Evolutionary conservation across 1,139 yeast genomes (phyloP).

Genomic region (Magnusiomyces tetraspermus): DNA sequence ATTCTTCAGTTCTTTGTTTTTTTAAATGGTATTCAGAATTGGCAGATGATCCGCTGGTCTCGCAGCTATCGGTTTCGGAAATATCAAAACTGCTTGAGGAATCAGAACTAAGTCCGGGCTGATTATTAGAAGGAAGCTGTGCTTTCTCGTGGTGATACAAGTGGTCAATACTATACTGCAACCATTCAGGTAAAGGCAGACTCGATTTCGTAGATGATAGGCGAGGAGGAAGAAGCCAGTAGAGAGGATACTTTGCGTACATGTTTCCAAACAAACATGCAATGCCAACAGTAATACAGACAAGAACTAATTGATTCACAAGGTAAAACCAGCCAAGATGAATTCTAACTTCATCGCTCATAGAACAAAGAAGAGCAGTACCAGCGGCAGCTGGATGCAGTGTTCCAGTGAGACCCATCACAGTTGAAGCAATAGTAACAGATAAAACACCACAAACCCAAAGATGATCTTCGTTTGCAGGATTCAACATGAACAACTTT

Average conservation of each 20-base stretch:
- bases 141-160: neutral
- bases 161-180: neutral
- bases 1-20: neutral
- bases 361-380: constrained; percentile 51
- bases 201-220: constrained; percentile 7
- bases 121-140: neutral
- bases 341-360: constrained; percentile 38
- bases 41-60: neutral
- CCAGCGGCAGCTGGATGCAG: constrained; percentile 75
- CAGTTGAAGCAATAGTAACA: constrained; percentile 47
- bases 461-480: constrained; percentile 31
- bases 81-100: neutral
- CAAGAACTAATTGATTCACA: constrained; percentile 47
- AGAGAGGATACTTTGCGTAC: constrained; percentile 46
- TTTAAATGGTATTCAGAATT: neutral
- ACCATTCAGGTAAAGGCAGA: neutral
- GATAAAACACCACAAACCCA: constrained; percentile 57
- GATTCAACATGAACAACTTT: constrained; percentile 44
- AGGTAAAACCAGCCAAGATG: constrained; percentile 60
- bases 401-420: constrained; percentile 47
- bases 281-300: constrained; percentile 42
- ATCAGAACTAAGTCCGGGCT: neutral
- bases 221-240: constrained; percentile 50
- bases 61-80: neutral
- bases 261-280: constrained; percentile 52